Evolutionary conservation across 2,329 filamentous ascomycete genomes (phyloP), one percentile per base, ranked within the genome.

Genomic region (Sporothrix phasma): DNA sequence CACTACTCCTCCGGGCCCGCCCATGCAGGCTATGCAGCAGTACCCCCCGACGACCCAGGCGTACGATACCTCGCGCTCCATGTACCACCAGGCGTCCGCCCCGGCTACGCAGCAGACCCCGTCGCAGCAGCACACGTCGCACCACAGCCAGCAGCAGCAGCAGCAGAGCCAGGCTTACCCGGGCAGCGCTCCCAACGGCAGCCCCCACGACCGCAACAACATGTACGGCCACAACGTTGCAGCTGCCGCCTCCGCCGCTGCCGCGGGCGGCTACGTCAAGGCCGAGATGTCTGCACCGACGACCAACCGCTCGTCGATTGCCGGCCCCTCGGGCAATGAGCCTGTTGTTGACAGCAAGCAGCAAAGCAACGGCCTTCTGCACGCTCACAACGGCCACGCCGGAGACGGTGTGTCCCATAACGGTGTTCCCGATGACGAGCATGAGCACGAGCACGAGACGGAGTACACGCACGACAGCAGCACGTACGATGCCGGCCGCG

Each of bases 391-490:
- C 31, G 73, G 74, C 64, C 82, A 84, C 68, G 80, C 80, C 67
- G 80, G 82, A 65, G 82, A 84, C 41, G 81, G 80, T 67, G 81
- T 83, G 65, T 72, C 78, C 63, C 81, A 84, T 34, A 69, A 74
- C 11, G 76, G 53, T 54, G 76, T 79, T 10, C 80, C 79, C 24
- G 88, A 89, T 39, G 86, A 88, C 61, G 87, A 89, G 70, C 79
- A 81, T n/a, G 86, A 86, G 19, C 83, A 89, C 66, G 88, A 93
- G 67, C 85, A 90, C 67, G 87, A 90, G 70, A 80, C 86, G 31
- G 92, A 96, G 76, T 97, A 96, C 76, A 92, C 92, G 24, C 92
- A 96, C 71, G 87, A 90, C 72, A 89, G 86, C 73, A 85, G 84
- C 65, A 80, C 84, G 46, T 95, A 95, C 74, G 88, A 88, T 71